phyloP scores from a whole-genome alignment of 169 alveolate species.

The Besnoitia besnoiti region DNA sequence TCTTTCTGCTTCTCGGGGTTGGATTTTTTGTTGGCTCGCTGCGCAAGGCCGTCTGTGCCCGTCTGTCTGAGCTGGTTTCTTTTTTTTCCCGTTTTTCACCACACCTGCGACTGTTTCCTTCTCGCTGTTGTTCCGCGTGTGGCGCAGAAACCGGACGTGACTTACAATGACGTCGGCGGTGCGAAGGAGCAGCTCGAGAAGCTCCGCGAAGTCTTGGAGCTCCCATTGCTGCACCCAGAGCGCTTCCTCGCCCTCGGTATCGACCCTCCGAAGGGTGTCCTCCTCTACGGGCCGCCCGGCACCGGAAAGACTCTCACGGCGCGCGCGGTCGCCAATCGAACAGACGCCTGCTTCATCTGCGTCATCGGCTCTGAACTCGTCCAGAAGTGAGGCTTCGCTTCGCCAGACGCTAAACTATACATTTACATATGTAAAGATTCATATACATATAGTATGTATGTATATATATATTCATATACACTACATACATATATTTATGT shows the following conservation, averaged over 20 bases:
- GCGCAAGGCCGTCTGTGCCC: background rate
- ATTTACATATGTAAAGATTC: background rate
- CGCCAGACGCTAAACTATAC: background rate
- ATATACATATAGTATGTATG: background rate
- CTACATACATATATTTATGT: background rate
- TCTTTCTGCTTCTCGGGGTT: too few relatives aligned
- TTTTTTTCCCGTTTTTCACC: background rate
- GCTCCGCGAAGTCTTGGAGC: constrained; percentile 95
- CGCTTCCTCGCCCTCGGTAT: constrained; percentile 97
- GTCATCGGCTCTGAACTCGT: constrained; percentile 99
- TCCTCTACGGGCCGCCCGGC: constrained; percentile 99
- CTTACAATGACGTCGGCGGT: constrained; percentile 99
- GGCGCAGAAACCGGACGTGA: constrained; percentile 96
- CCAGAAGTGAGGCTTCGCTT: constrained; percentile 86
- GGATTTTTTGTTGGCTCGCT: background rate
- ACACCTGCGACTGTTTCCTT: background rate
- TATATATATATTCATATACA: background rate
- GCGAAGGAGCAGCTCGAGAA: constrained; percentile 97
- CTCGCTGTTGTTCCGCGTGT: background rate
- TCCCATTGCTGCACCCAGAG: constrained; percentile 98
- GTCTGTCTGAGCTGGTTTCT: background rate
- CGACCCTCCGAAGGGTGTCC: constrained; percentile 99
- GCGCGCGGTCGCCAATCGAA: constrained; percentile 99
- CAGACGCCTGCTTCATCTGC: constrained; percentile 98
- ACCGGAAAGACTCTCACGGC: constrained; percentile 98